Evolutionary conservation across 768 basidiomycete species (phyloP).

Genomic region (Pholiota microspora): DNA sequence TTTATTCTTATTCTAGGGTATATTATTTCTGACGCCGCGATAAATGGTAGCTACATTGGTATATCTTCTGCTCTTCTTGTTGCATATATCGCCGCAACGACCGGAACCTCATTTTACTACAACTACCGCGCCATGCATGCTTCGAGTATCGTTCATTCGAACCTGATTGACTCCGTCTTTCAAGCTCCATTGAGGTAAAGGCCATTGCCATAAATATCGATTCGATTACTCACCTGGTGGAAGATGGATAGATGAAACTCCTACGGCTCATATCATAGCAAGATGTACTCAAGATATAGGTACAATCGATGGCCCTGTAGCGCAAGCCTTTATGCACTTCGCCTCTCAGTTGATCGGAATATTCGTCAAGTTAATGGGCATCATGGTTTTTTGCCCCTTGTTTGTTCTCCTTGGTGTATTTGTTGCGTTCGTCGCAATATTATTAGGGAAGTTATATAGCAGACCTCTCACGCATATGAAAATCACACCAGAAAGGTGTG

Average conservation of each 20-base stretch:
- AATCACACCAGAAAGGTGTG: conserved; percentile 29
- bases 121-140: neutral
- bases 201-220: neutral
- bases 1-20: neutral
- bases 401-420: conserved; percentile 39
- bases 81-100: neutral
- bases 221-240: neutral
- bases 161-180: conserved; percentile 13
- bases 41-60: neutral
- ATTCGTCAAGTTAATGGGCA: conserved; percentile 39
- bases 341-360: conserved; percentile 28
- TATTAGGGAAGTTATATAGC: conserved; percentile 39
- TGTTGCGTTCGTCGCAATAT: conserved; percentile 37
- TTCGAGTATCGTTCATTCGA: neutral
- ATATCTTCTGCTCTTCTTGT: neutral
- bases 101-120: neutral
- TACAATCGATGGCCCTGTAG: conserved; percentile 44
- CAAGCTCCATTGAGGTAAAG: conserved; percentile 14
- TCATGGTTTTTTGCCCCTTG: conserved; percentile 39
- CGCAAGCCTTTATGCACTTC: conserved; percentile 27
- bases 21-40: neutral
- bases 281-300: conserved; percentile 27
- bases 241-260: conserved; percentile 31
- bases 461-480: conserved; percentile 40
- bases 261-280: conserved; percentile 14